Base-by-base conservation (phyloP, 2,329 filamentous ascomycete species). In the Cladobotryum mycophilum region DNA sequence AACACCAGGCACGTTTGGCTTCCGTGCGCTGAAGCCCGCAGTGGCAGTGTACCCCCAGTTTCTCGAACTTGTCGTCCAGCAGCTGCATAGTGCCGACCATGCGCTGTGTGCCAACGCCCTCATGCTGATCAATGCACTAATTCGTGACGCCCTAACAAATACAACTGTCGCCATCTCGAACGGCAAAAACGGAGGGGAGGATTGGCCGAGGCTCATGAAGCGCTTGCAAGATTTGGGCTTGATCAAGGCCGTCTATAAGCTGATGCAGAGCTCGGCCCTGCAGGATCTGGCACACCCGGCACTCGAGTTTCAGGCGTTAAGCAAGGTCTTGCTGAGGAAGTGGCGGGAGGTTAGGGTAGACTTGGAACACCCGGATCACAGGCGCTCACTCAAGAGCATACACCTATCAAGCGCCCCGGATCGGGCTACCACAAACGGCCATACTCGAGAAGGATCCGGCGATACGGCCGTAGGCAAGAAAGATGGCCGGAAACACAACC, bases 191-290 rank as follows among this genome's bases (percentile, higher is more conserved):
- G 60, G 63, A 30, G 63, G 62, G 9, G 84, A 88, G 54, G 92
- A 97, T 61, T 97, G 93, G 91, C 88, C 90, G 45, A 93, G 88
- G 61, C 95, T 97, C 62, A 91, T 99, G 68, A 96, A 96, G 73
- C 80, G 85, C 56, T 70, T 99, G 58, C 93, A 97, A 67, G 92
- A 97, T 69, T 72, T 97, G 30, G 93, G 92, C 1, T 82, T 97
- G 37, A 95, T 97, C 57, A 89, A 89, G 67, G 88, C 89, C 9
- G 92, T 96, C 13, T 96, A 90, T 67, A 82, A 82, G 57, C 80
- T 99, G 51, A 96, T 97, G 90, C 91, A 96, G 71, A 91, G 91
- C 61, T 92, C 89, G 25, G 86, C 90, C 2, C 75, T 97, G 56
- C 89, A 95, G 61, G 93, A 99, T 68, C 74, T 96, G 49, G 89